phyloP scores from a whole-genome alignment of 2,329 filamentous ascomycete species.

The Ophioceras dolichostomum region DNA sequence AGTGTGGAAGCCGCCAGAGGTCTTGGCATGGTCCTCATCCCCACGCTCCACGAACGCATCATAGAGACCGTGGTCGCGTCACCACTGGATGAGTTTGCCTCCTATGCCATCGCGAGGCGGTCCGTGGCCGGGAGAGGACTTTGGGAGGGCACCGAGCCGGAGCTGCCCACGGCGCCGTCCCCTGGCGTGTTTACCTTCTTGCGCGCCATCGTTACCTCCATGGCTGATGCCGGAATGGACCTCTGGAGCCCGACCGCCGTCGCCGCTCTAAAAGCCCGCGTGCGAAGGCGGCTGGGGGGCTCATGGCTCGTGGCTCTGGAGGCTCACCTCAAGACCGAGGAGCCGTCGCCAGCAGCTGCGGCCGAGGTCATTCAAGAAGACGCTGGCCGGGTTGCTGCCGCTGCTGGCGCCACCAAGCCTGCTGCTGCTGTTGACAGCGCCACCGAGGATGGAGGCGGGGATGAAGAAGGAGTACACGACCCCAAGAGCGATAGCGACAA shows the following conservation, averaged over 20 bases:
- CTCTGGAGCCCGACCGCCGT: constrained; percentile 69
- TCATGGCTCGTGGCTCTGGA: constrained; percentile 33
- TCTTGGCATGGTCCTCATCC: constrained; percentile 51
- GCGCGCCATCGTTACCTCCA: constrained; percentile 48
- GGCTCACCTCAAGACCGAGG: no score
- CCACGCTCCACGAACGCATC: constrained; percentile 51
- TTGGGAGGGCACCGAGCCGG: constrained; percentile 64
- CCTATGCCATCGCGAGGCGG: constrained; percentile 27
- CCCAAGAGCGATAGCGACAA: constrained; percentile 5
- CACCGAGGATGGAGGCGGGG: constrained; percentile 6
- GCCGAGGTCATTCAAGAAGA: constrained; percentile 8
- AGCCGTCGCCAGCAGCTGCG: constrained; percentile 12
- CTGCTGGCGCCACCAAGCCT: constrained; percentile 1
- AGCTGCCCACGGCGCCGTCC: constrained; percentile 68
- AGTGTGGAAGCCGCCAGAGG: constrained; percentile 30
- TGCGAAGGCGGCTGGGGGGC: constrained; percentile 37
- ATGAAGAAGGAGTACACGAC: constrained; percentile 8
- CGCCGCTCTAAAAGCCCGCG: constrained; percentile 42
- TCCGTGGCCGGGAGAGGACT: constrained; percentile 50
- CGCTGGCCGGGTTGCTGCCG: no score
- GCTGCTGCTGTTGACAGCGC: constrained; percentile 4
- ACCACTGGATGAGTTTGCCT: constrained; percentile 34
- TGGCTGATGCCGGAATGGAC: constrained; percentile 62
- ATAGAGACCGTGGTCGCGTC: constrained; percentile 36
- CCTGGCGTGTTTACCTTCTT: constrained; percentile 62